Evolutionary conservation across 768 basidiomycete species (phyloP), one percentile per base, ranked within the genome.

Genomic region (Bullera alba): DNA sequence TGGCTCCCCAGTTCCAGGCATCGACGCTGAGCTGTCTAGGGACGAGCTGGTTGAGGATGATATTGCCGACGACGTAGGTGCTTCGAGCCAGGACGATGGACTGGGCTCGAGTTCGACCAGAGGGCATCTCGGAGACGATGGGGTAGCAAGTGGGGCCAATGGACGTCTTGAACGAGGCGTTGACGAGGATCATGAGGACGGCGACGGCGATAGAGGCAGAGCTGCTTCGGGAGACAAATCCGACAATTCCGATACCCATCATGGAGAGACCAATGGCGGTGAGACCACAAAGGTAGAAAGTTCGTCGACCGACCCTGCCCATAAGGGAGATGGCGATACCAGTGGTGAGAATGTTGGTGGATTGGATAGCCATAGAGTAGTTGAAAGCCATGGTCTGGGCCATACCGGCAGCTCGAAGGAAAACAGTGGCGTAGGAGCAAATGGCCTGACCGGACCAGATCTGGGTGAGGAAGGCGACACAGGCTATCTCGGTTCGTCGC

Each of bases 271-370:
- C 22, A 55, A 70, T 65, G 29, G 36, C 30, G 21, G 52, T 42
- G 14, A 71, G 55, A 29, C 69, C 68, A 26, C 32, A 22, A 28
- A 71, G 30, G 55, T 71, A 75, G 8, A 72, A 56, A 1, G 48
- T 48, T 14, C 73, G 63, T 15, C 73, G 68, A 12, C 72, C 73
- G 49, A 67, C 22, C 48, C 48, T 16, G 39, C 25, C 10, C 16
- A 36, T 12, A 46, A 15, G 14, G 21, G 16, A 23, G 34, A 54
- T 54, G 32, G 43, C 47, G 4, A 25, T 39, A 19, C 48, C 53
- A 14, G 53, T 54, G 14, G 32, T 36, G 19, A 54, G 14, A 14
- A 54, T 49, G 38, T 54, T 54, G 41, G 34, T 41, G 30, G 48
- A 44, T 22, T 54, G 53, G 25, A 54, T 50, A 38, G 27, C 53